phyloP scores from a whole-genome alignment of 1,139 yeast genomes.

The Hansenula lynferdii region DNA sequence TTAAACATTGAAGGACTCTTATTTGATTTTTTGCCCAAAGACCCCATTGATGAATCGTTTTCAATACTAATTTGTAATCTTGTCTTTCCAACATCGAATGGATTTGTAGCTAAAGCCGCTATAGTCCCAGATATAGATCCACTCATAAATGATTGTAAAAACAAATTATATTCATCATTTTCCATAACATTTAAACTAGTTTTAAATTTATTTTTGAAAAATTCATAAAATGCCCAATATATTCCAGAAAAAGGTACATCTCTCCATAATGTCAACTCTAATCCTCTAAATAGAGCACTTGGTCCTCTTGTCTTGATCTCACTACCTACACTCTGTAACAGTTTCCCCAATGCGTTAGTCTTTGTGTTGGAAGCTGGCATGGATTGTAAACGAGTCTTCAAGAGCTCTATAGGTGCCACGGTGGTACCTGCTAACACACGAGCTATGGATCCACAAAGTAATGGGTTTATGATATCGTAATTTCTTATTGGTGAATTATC shows the following conservation, averaged over 20 bases:
- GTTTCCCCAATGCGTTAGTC: slow-evolving; percentile 33
- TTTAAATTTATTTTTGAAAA: slow-evolving; percentile 26
- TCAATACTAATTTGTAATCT: slow-evolving; percentile 58
- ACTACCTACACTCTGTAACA: slow-evolving; percentile 50
- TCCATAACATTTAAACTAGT: slow-evolving; percentile 5
- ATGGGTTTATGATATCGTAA: slow-evolving; percentile 56
- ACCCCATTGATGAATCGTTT: too few relatives aligned
- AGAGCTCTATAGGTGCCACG: slow-evolving; percentile 82
- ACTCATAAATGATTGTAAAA: slow-evolving; percentile 69
- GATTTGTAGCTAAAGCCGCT: slow-evolving; percentile 87
- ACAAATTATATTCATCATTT: slow-evolving; percentile 37
- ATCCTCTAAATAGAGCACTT: slow-evolving; percentile 71
- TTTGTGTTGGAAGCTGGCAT: slow-evolving; percentile 50
- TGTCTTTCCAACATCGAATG: slow-evolving; percentile 97
- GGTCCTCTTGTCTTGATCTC: slow-evolving; percentile 58
- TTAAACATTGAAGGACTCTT: slow-evolving; percentile 48
- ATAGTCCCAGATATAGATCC: slow-evolving; percentile 83
- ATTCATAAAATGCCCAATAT: slow-evolving; percentile 87
- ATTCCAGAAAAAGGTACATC: slow-evolving; percentile 97
- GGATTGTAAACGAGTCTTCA: slow-evolving; percentile 86
- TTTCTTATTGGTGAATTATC: slow-evolving; percentile 62
- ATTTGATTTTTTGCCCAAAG: slow-evolving; percentile 3
- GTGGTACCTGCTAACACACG: slow-evolving; percentile 79
- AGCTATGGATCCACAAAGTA: slow-evolving; percentile 83
- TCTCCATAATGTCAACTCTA: slow-evolving; percentile 87